Evolutionary conservation across 768 basidiomycete genomes (phyloP).

Genomic region (Boletus pseudopeckii): DNA sequence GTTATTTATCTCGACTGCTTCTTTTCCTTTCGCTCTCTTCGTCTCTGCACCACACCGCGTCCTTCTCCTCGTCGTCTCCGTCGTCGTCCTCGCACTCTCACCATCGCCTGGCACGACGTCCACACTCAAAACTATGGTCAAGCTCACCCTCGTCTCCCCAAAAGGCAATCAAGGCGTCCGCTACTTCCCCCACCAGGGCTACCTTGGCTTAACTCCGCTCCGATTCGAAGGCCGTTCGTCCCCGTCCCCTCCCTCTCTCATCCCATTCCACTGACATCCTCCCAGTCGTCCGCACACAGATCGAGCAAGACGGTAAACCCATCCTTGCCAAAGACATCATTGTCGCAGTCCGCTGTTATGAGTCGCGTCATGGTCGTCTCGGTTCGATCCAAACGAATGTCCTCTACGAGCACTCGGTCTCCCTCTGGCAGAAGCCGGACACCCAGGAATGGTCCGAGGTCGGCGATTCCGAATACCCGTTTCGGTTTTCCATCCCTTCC

Average conservation of each 20-base stretch:
- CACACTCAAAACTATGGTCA: constrained; percentile 51
- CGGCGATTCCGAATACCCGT: constrained; percentile 65
- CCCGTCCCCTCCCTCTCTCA: constrained; percentile 1
- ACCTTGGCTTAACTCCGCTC: constrained; percentile 78
- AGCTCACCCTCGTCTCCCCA: constrained; percentile 60
- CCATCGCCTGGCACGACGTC: constrained; percentile 12
- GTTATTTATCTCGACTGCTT: constrained; percentile 35
- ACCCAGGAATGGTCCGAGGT: constrained; percentile 56
- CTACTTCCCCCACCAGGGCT: constrained; percentile 74
- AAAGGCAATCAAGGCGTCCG: constrained; percentile 69
- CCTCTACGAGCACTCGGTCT: constrained; percentile 62
- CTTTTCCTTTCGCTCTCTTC: constrained; percentile 24
- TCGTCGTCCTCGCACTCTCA: constrained; percentile 17
- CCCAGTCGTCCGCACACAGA: constrained; percentile 63
- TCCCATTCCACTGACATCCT: constrained; percentile 3
- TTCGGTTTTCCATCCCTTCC: constrained; percentile 65
- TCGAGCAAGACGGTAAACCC: constrained; percentile 67
- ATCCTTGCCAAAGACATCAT: constrained; percentile 64
- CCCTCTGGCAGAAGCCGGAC: constrained; percentile 67
- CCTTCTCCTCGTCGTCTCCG: constrained; percentile 16
- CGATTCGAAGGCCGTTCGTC: constrained; percentile 70
- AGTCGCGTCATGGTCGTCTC: constrained; percentile 63
- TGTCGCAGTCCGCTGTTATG: constrained; percentile 81
- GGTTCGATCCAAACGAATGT: constrained; percentile 57
- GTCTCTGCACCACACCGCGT: constrained; percentile 11